phyloP scores from a whole-genome alignment of 306 rosid genomes.

The Prinsepia uniflora region DNA sequence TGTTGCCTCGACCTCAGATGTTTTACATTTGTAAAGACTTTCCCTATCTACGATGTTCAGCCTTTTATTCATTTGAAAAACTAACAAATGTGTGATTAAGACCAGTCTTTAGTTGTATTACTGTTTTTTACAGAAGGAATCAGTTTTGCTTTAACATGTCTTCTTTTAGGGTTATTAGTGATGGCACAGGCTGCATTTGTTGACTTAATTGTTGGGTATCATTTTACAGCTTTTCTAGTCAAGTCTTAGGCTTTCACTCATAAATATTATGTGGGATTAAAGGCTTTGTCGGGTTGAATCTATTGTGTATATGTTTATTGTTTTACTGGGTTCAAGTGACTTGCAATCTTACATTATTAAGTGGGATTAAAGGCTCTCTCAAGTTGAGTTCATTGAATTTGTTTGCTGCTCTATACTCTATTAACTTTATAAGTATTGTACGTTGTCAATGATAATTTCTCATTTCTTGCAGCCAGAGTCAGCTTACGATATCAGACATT shows the following conservation, averaged over 20 bases:
- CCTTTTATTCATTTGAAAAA: not conserved
- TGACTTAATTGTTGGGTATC: slow-evolving; percentile 1
- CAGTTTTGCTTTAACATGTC: not conserved
- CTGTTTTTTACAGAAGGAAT: not conserved
- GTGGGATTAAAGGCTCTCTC: not conserved
- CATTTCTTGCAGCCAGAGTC: slow-evolving; percentile 57
- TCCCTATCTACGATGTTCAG: slow-evolving; percentile 5
- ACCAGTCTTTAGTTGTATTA: not conserved
- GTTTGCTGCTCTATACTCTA: slow-evolving; percentile 14
- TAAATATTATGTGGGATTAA: not conserved
- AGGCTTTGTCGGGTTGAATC: not conserved
- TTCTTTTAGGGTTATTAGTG: not conserved
- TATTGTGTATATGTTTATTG: not conserved
- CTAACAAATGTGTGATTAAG: not conserved
- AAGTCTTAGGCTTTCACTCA: not conserved
- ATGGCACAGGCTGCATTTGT: not conserved
- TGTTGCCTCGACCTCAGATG: not conserved
- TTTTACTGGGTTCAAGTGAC: not conserved
- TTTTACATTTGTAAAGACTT: not conserved
- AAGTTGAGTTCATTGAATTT: not conserved
- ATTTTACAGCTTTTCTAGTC: not conserved
- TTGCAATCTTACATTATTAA: not conserved
- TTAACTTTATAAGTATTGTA: slow-evolving; percentile 2
- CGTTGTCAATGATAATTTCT: slow-evolving; percentile 27
- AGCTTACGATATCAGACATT: slow-evolving; percentile 82